Base-by-base conservation (phyloP, 192 early-diverging fungal genomes). In the Ramicandelaber brevisporus region DNA sequence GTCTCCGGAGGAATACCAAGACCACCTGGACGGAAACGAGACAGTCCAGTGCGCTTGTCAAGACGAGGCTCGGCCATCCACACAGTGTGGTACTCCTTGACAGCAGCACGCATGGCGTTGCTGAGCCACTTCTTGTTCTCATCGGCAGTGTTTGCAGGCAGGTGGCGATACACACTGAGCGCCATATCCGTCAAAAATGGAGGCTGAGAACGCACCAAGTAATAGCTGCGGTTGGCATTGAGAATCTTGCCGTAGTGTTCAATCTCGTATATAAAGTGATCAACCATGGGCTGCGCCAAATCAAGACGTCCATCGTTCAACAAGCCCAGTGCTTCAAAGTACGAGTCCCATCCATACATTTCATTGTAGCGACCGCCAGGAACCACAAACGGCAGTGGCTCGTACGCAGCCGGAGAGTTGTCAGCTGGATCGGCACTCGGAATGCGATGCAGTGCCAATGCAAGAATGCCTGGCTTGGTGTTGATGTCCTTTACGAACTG, bases 291-390 rank as follows among this genome's bases (percentile, higher is more conserved):
- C 40, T 79, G 67, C 8, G 75, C 82, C 32, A 98, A 50, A 35
- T 82, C 75, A 7, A 74, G 33, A 13, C 83, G 73, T 7, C 72
- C 77, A 52, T 98, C 88, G 6, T 70, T 59, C 18, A 88, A 40
- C 20, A 98, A 47, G 4, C 87, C 93, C 2, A 95, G 51, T 0
- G 77, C 59, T 43, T 88, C 85, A 59, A 93, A 93, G 48, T 90
- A 90, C 28, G 66, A 72, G 48, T 98, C 93, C 93, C 93, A 99
- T 0, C 87, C 89, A 48, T 99, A 99, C 73, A 88, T 90, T 52
- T 99, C 93, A 46, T 96, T 99, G 59, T 96, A 99, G 6, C 93
- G 68, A 10, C 93, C 93, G 8, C 93, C 93, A 0, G 89, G 93
- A 0, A 99, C 90, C 9, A 92, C 80, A 44, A 99, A 99, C 0